These are phyloP conservation scores for Saccharomyces hybrid DNA, from an alignment of 1,139 yeast genomes.

Conservation along the genomic window DNA sequence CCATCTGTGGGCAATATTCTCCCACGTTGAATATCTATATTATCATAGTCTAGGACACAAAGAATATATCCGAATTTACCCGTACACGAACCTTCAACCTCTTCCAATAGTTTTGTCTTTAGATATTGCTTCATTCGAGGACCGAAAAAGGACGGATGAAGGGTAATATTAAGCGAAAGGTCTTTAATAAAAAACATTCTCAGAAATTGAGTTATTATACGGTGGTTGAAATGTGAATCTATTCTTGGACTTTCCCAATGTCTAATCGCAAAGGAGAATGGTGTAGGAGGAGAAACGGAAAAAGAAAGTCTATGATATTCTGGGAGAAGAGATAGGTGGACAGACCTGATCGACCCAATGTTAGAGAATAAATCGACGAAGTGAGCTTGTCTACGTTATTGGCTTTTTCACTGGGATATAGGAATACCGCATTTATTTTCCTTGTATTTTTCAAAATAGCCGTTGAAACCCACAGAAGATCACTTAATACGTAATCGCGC, in stretches of 20 bases:
- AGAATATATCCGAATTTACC: conserved; percentile 98
- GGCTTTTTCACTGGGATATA: neutral
- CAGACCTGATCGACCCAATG: neutral
- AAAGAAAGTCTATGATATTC: neutral
- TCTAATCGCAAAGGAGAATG: conserved; percentile 86
- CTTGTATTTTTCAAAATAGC: neutral
- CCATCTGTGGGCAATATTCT: conserved; percentile 85
- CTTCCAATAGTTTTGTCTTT: conserved; percentile 81
- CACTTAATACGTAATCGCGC: neutral
- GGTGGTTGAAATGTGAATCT: neutral
- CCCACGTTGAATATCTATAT: conserved; percentile 93
- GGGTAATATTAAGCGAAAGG: conserved; percentile 79
- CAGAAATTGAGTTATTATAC: neutral
- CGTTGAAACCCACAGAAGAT: neutral
- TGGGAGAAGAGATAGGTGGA: neutral
- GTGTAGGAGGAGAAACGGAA: neutral
- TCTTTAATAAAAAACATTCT: conserved; percentile 55
- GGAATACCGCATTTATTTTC: neutral
- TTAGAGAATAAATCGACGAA: neutral
- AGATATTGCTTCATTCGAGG: conserved; percentile 95
- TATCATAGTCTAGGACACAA: conserved; percentile 91
- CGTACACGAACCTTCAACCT: conserved; percentile 97
- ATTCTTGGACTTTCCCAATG: conserved; percentile 94
- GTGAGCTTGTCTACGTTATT: neutral
- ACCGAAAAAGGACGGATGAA: conserved; percentile 95